Evolutionary conservation across 2,329 filamentous ascomycete species (phyloP).

Genomic region (Apiospora koreana): DNA sequence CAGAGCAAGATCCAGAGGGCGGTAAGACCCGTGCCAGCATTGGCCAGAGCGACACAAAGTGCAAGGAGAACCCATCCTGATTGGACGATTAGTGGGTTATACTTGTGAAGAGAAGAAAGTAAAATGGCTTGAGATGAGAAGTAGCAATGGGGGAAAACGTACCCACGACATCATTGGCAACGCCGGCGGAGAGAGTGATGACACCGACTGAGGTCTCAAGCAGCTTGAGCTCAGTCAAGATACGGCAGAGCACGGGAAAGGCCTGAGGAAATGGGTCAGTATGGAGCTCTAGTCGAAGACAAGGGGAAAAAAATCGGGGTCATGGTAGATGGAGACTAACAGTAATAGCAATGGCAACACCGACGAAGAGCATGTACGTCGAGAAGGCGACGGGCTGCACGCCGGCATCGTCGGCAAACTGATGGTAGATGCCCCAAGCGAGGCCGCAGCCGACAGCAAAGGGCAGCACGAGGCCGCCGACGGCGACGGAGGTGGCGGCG

Average conservation of each 20-base stretch:
- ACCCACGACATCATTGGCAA: slow-evolving; percentile 81
- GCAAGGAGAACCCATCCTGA: slow-evolving; percentile 86
- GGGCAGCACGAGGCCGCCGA: slow-evolving; percentile 70
- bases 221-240: slow-evolving; percentile 86
- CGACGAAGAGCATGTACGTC: slow-evolving; percentile 71
- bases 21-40: slow-evolving; percentile 78
- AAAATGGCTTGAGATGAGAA: neutral
- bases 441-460: slow-evolving; percentile 72
- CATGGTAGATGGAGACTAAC: neutral
- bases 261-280: slow-evolving; percentile 36
- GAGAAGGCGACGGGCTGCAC: slow-evolving; percentile 34
- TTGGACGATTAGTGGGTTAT: slow-evolving; percentile 35
- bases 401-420: slow-evolving; percentile 48
- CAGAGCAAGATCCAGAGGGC: slow-evolving; percentile 84
- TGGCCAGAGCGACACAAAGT: slow-evolving; percentile 90
- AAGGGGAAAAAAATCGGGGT: neutral
- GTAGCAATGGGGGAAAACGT: neutral
- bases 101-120: neutral
- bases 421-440: slow-evolving; percentile 68
- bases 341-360: slow-evolving; percentile 91
- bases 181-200: slow-evolving; percentile 87
- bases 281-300: neutral
- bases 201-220: slow-evolving; percentile 82
- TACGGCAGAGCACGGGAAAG: slow-evolving; percentile 90
- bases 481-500: slow-evolving; percentile 66